These are phyloP conservation scores for Cystoderma amianthinum DNA, from an alignment of 768 basidiomycete genomes.

Conservation along the genomic window DNA sequence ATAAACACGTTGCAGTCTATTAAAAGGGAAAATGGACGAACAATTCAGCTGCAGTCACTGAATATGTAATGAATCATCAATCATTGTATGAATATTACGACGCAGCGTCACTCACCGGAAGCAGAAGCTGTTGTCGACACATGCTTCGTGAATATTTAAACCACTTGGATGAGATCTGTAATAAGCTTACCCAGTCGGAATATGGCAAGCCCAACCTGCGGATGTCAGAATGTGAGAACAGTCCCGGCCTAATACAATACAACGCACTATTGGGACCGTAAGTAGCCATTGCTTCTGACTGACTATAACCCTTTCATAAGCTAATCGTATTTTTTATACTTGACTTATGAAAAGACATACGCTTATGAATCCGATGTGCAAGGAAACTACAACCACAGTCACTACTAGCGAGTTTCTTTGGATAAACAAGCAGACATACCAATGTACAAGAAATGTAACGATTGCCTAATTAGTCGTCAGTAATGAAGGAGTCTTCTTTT, in stretches of 20 bases:
- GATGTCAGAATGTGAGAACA: constrained; percentile 2
- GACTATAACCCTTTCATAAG: constrained; percentile 15
- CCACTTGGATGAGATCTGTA: no score
- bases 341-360: constrained; percentile 14
- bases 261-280: constrained; percentile 7
- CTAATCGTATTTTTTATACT: not conserved
- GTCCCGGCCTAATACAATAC: not conserved
- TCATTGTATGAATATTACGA: no score
- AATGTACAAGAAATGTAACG: constrained; percentile 44
- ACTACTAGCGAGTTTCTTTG: not conserved
- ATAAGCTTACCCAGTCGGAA: constrained; percentile 20
- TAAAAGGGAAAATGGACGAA: no score
- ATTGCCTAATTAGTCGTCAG: constrained; percentile 21
- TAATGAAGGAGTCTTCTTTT: not conserved
- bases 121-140: constrained; percentile 1
- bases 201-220: constrained; percentile 16
- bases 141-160: not conserved
- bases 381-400: constrained; percentile 20
- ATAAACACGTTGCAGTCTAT: no score
- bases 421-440: no score
- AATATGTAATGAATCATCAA: not conserved
- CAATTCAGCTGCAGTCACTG: not conserved
- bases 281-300: constrained; percentile 25
- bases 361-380: constrained; percentile 31
- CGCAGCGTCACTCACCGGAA: constrained; percentile 4